These are phyloP conservation scores for Neonectria faginata DNA, from an alignment of 2,329 filamentous ascomycete species.

Conservation along the genomic window DNA sequence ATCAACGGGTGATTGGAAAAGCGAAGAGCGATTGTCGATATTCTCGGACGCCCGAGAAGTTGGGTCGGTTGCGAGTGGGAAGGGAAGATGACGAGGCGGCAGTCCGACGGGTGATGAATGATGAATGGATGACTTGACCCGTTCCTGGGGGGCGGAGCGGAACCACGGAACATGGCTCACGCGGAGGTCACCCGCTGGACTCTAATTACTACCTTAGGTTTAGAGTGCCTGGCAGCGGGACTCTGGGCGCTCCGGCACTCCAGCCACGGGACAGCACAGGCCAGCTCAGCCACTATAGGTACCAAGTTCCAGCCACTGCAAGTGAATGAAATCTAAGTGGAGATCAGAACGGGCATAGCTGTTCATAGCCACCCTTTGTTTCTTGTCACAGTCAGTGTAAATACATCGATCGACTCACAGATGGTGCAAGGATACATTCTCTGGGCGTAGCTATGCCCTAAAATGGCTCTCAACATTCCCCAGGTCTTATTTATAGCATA, in stretches of 20 bases:
- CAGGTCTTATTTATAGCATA: too few relatives aligned
- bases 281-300: background rate
- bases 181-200: background rate
- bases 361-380: too few relatives aligned
- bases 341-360: too few relatives aligned
- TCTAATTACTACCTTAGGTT: too few relatives aligned
- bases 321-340: background rate
- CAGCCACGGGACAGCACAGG: background rate
- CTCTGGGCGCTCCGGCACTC: background rate
- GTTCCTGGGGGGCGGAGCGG: background rate
- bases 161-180: slow-evolving; percentile 3
- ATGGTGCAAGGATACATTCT: too few relatives aligned
- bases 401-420: too few relatives aligned
- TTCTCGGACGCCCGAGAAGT: background rate
- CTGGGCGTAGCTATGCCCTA: too few relatives aligned
- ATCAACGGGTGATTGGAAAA: background rate
- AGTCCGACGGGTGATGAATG: slow-evolving; percentile 1
- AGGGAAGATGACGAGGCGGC: background rate
- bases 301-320: background rate
- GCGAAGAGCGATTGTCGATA: background rate
- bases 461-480: too few relatives aligned
- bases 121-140: slow-evolving; percentile 1
- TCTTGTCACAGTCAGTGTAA: too few relatives aligned
- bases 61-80: background rate
- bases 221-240: background rate